phyloP scores from a whole-genome alignment of 2,329 filamentous ascomycete species.

The Claviceps pusilla region DNA sequence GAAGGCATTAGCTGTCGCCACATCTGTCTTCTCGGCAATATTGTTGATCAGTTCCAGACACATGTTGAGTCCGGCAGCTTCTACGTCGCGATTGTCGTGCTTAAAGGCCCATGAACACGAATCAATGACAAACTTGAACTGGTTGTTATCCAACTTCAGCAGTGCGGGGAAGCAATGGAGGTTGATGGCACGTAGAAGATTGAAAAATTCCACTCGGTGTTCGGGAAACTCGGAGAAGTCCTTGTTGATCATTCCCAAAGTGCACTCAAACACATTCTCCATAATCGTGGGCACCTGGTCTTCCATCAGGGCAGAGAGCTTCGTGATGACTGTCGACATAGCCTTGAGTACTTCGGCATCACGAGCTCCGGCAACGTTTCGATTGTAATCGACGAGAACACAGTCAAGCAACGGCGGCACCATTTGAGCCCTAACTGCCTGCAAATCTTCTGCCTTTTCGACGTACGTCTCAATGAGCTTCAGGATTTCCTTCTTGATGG shows the following conservation, averaged over 20 bases:
- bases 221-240: constrained; percentile 99
- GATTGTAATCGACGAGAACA: constrained; percentile 89
- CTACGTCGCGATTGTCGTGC: constrained; percentile 96
- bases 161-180: constrained; percentile 91
- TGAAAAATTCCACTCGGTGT: constrained; percentile 99
- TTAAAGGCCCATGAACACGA: constrained; percentile 99
- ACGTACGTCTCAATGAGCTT: constrained; percentile 98
- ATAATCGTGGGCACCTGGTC: constrained; percentile 95
- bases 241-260: constrained; percentile 99
- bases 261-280: constrained; percentile 98
- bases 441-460: constrained; percentile 90
- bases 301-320: constrained; percentile 92
- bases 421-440: constrained; percentile 85
- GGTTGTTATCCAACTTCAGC: constrained; percentile 82
- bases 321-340: constrained; percentile 94
- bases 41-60: constrained; percentile 95
- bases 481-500: constrained; percentile 98
- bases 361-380: constrained; percentile 86
- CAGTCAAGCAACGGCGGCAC: constrained; percentile 92
- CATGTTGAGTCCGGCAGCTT: constrained; percentile 93
- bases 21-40: constrained; percentile 84
- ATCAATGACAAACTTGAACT: constrained; percentile 99
- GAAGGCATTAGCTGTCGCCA: constrained; percentile 77
- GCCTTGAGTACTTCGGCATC: constrained; percentile 94
- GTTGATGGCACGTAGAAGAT: constrained; percentile 88